A percentile compares a stretch with the other conserved stretches of the same genome.
These are phyloP conservation scores for Carex littledalei DNA, from an alignment of 176 grass and related monocot genomes.

Conservation along the genomic window DNA sequence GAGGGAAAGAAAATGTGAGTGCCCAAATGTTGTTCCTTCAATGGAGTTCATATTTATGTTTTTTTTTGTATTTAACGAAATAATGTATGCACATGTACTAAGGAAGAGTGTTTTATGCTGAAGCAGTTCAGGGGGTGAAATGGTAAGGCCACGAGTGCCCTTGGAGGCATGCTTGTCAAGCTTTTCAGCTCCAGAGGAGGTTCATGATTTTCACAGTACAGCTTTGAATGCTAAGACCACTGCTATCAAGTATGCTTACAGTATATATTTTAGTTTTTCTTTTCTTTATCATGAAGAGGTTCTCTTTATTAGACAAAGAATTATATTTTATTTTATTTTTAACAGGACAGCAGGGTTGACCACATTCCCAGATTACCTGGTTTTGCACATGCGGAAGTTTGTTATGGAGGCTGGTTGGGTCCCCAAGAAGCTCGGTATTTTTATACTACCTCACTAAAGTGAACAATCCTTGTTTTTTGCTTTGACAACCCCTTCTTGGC, in stretches of 20 bases:
- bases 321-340: background rate
- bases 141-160: conserved; percentile 84
- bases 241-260: conserved; percentile 67
- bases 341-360: conserved; percentile 70
- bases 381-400: conserved; percentile 97
- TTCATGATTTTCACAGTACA: conserved; percentile 81
- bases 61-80: conserved; percentile 10
- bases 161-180: conserved; percentile 83
- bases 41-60: background rate
- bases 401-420: conserved; percentile 98
- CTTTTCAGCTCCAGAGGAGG: conserved; percentile 78
- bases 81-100: background rate
- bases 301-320: background rate
- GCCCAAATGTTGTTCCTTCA: background rate
- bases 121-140: conserved; percentile 68
- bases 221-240: conserved; percentile 93
- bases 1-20: conserved; percentile 83
- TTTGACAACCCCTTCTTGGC: background rate
- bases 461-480: background rate
- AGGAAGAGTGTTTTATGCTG: background rate
- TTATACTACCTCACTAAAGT: background rate
- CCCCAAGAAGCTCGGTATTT: conserved; percentile 89
- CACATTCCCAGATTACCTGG: conserved; percentile 91
- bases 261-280: background rate
- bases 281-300: background rate